Evolutionary conservation across 192 early-diverging fungal genomes (phyloP).

Genomic region (Entomortierella lignicola): DNA sequence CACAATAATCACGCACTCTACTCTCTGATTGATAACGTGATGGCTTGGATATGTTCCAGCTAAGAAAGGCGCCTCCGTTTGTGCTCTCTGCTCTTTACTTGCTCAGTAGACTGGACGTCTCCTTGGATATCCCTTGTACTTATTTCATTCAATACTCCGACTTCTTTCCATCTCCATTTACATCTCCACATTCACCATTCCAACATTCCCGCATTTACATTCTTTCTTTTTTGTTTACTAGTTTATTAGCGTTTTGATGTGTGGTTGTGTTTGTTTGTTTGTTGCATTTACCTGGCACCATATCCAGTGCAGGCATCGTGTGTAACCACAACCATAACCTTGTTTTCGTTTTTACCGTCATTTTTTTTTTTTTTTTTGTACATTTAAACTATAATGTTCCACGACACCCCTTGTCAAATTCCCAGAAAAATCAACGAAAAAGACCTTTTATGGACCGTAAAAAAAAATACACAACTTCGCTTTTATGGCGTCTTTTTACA

Average conservation of each 20-base stretch:
- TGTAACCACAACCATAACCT: not conserved
- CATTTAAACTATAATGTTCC: too few species aligned
- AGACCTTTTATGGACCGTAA: not conserved
- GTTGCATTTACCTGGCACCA: too few species aligned
- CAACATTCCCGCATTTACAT: not conserved
- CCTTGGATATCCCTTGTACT: too few species aligned
- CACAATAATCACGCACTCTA: too few species aligned
- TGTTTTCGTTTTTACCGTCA: not conserved
- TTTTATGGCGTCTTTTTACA: conserved; percentile 1
- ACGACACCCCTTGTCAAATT: not conserved
- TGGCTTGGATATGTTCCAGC: too few species aligned
- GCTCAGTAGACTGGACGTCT: too few species aligned
- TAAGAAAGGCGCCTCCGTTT: too few species aligned
- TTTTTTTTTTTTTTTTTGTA: not conserved
- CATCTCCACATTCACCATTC: not conserved
- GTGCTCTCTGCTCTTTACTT: too few species aligned
- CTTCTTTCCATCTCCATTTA: too few species aligned
- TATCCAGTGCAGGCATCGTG: not conserved
- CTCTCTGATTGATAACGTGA: too few species aligned
- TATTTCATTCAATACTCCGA: too few species aligned
- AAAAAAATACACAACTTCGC: not conserved
- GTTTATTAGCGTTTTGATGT: not conserved
- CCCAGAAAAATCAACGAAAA: not conserved
- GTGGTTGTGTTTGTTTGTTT: too few species aligned
- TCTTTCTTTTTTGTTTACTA: not conserved